Evolutionary conservation across 768 basidiomycete genomes (phyloP).

Genomic region (Suillus weaverae): DNA sequence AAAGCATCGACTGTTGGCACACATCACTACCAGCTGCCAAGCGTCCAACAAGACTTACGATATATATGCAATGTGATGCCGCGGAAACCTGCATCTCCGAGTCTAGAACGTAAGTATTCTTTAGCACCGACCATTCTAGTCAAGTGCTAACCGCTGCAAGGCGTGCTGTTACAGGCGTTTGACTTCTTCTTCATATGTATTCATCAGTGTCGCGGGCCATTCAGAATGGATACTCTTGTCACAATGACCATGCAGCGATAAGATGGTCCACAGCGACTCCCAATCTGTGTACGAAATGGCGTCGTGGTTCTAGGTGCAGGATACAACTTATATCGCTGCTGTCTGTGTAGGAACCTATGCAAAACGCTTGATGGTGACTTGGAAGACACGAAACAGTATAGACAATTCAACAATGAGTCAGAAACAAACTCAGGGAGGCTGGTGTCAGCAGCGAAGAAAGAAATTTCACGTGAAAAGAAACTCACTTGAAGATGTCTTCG

Average conservation of each 20-base stretch:
- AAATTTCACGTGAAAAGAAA: slow-evolving; percentile 39
- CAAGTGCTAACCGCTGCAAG: neutral
- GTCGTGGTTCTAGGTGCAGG: slow-evolving; percentile 69
- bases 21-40: neutral
- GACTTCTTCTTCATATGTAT: neutral
- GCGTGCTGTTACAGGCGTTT: neutral
- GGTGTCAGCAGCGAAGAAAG: slow-evolving; percentile 43
- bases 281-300: slow-evolving; percentile 66
- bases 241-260: neutral
- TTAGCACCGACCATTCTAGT: neutral
- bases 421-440: slow-evolving; percentile 25
- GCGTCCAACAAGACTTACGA: neutral
- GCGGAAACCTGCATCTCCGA: neutral
- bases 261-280: slow-evolving; percentile 41
- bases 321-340: slow-evolving; percentile 47
- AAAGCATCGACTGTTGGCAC: neutral
- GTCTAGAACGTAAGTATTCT: neutral
- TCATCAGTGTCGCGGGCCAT: slow-evolving; percentile 18
- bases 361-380: slow-evolving; percentile 7
- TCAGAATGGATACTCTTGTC: neutral
- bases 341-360: slow-evolving; percentile 46
- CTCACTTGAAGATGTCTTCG: neutral
- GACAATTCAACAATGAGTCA: slow-evolving; percentile 27
- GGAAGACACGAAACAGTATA: slow-evolving; percentile 27
- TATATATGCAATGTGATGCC: neutral